phyloP scores from a whole-genome alignment of 2,329 filamentous ascomycete genomes.

The Metarhizium anisopliae region DNA sequence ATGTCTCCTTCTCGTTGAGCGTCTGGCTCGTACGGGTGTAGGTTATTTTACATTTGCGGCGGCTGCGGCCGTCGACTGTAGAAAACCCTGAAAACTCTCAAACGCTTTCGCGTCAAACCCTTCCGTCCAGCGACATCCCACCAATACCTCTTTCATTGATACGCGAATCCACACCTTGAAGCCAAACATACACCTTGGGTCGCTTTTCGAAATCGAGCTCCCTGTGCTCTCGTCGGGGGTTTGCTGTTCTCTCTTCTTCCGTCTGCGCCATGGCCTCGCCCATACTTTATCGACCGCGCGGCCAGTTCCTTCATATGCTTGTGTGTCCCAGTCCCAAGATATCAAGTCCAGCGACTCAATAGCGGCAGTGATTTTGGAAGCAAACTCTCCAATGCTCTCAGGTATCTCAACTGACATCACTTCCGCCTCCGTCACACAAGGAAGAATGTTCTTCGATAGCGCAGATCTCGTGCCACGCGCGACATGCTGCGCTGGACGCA shows the following conservation, averaged over 20 bases:
- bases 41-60: background rate
- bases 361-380: constrained; percentile 29
- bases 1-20: too few relatives aligned
- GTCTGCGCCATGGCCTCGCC: constrained; percentile 64
- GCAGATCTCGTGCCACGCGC: constrained; percentile 34
- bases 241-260: constrained; percentile 44
- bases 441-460: constrained; percentile 31
- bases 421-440: constrained; percentile 29
- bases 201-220: constrained; percentile 7
- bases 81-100: constrained; percentile 79
- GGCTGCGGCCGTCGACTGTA: constrained; percentile 38
- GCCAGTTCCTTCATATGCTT: constrained; percentile 47
- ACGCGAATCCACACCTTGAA: constrained; percentile 46
- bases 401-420: constrained; percentile 35
- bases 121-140: constrained; percentile 55
- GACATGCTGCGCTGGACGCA: constrained; percentile 48
- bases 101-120: constrained; percentile 67
- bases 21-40: background rate
- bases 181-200: constrained; percentile 39
- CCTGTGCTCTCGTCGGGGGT: constrained; percentile 14
- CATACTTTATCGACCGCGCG: constrained; percentile 66
- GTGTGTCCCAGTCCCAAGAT: constrained; percentile 54
- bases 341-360: constrained; percentile 48
- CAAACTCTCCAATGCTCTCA: constrained; percentile 30
- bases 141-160: constrained; percentile 29